phyloP scores from a whole-genome alignment of 2,329 filamentous ascomycete species.

The Penicillium brevicompactum region DNA sequence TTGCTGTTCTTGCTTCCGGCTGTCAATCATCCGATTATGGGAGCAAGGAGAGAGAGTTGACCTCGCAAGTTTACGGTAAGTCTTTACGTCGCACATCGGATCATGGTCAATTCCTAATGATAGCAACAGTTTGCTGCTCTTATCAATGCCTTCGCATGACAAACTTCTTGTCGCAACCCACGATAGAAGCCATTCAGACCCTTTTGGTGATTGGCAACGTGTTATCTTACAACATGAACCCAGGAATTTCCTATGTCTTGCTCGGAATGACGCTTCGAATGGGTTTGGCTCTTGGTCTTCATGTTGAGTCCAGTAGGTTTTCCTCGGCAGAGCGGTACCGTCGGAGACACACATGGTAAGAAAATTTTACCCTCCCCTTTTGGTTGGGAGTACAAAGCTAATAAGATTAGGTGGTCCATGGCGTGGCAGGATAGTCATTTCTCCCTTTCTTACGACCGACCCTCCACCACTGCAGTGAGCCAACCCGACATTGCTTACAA shows the following conservation, averaged over 20 bases:
- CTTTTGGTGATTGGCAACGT: slow-evolving; percentile 65
- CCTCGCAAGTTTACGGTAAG: slow-evolving; percentile 64
- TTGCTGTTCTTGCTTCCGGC: slow-evolving; percentile 64
- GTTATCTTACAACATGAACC: slow-evolving; percentile 65
- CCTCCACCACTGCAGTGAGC: slow-evolving; percentile 57
- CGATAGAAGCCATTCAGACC: slow-evolving; percentile 63
- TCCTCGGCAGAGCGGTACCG: slow-evolving; percentile 51
- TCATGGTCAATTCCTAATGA: slow-evolving; percentile 27
- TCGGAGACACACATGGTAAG: slow-evolving; percentile 48
- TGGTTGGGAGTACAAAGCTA: background rate
- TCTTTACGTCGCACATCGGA: background rate
- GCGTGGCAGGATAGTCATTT: slow-evolving; percentile 67
- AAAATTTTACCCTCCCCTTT: background rate
- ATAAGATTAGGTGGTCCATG: slow-evolving; percentile 56
- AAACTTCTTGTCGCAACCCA: slow-evolving; percentile 65
- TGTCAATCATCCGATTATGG: slow-evolving; percentile 62
- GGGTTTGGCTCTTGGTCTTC: slow-evolving; percentile 62
- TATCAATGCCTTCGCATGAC: slow-evolving; percentile 66
- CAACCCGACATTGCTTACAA: slow-evolving; percentile 54
- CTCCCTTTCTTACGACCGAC: slow-evolving; percentile 64
- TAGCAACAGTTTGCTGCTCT: slow-evolving; percentile 58
- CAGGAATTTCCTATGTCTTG: slow-evolving; percentile 64
- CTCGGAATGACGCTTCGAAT: slow-evolving; percentile 63
- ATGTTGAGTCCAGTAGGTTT: slow-evolving; percentile 59
- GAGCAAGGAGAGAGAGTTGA: slow-evolving; percentile 62